Evolutionary conservation across 768 basidiomycete species (phyloP).

Genomic region (Lactarius tabidus): DNA sequence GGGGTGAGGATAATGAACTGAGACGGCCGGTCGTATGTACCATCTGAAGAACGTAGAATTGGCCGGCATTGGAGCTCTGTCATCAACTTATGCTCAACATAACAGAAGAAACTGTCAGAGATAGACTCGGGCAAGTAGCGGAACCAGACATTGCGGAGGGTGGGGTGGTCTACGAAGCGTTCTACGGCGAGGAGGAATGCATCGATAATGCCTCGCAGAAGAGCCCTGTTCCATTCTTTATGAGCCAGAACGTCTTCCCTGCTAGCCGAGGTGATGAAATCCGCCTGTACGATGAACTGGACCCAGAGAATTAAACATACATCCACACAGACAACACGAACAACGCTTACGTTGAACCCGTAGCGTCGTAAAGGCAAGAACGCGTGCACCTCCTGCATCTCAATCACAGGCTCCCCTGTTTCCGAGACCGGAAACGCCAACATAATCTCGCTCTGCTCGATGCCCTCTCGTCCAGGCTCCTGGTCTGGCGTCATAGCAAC

Average conservation of each 20-base stretch:
- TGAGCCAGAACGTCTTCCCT: slow-evolving; percentile 30
- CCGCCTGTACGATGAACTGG: slow-evolving; percentile 33
- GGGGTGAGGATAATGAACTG: slow-evolving; percentile 13
- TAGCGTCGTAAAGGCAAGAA: slow-evolving; percentile 29
- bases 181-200: slow-evolving; percentile 28
- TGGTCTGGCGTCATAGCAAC: slow-evolving; percentile 7
- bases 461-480: slow-evolving; percentile 23
- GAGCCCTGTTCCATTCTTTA: slow-evolving; percentile 27
- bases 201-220: slow-evolving; percentile 26
- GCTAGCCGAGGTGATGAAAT: slow-evolving; percentile 32
- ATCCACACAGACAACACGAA: not conserved
- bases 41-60: slow-evolving; percentile 26
- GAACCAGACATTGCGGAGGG: slow-evolving; percentile 28
- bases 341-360: slow-evolving; percentile 28
- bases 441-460: slow-evolving; percentile 26
- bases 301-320: not conserved
- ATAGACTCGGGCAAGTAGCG: slow-evolving; percentile 28
- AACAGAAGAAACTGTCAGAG: slow-evolving; percentile 25
- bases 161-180: slow-evolving; percentile 21
- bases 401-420: slow-evolving; percentile 17
- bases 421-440: slow-evolving; percentile 29
- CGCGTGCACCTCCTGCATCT: slow-evolving; percentile 27
- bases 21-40: slow-evolving; percentile 16
- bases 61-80: slow-evolving; percentile 5
- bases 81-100: slow-evolving; percentile 15